Conservation (phyloP, 768 basidiomycete species). For the Psilocybe subaeruginosa region DNA sequence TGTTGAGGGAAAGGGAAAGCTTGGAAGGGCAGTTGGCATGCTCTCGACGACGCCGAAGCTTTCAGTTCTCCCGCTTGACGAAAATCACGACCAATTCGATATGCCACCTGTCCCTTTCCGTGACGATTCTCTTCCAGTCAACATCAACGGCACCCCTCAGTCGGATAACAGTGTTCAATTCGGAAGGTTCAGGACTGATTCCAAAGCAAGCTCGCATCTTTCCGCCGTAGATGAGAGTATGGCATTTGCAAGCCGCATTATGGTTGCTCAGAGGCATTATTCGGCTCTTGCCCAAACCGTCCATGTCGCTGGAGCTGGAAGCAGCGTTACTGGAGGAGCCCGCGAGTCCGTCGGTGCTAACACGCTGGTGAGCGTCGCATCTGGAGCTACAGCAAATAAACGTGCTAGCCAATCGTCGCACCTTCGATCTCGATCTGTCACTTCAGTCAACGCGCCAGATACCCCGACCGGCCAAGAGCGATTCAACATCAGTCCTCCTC, state of each 20-base stretch:
- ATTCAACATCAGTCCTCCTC: conserved; percentile 57
- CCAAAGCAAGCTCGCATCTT: conserved; percentile 57
- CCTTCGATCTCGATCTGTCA: conserved; percentile 63
- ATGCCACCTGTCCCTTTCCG: conserved; percentile 65
- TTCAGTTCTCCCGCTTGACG: conserved; percentile 63
- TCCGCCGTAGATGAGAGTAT: conserved; percentile 55
- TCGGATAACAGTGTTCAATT: conserved; percentile 62
- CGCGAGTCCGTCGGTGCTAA: conserved; percentile 33
- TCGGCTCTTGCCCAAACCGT: conserved; percentile 71
- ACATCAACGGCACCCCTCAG: conserved; percentile 53
- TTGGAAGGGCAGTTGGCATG: conserved; percentile 66
- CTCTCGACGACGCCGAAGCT: conserved; percentile 67
- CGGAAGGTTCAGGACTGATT: conserved; percentile 52
- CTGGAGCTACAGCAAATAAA: conserved; percentile 35
- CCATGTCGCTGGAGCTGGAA: conserved; percentile 45
- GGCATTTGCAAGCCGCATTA: conserved; percentile 57
- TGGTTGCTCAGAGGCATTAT: conserved; percentile 76
- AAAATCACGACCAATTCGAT: conserved; percentile 43
- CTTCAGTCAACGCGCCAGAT: conserved; percentile 48
- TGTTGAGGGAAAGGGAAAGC: conserved; percentile 62
- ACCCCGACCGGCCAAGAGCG: conserved; percentile 38
- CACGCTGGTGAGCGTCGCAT: conserved; percentile 36
- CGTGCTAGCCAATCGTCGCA: conserved; percentile 42
- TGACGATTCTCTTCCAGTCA: conserved; percentile 47
- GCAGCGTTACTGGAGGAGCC: conserved; percentile 35